Base-by-base conservation (phyloP, 148 eudicot species). In the Fallopia convolvulus region DNA sequence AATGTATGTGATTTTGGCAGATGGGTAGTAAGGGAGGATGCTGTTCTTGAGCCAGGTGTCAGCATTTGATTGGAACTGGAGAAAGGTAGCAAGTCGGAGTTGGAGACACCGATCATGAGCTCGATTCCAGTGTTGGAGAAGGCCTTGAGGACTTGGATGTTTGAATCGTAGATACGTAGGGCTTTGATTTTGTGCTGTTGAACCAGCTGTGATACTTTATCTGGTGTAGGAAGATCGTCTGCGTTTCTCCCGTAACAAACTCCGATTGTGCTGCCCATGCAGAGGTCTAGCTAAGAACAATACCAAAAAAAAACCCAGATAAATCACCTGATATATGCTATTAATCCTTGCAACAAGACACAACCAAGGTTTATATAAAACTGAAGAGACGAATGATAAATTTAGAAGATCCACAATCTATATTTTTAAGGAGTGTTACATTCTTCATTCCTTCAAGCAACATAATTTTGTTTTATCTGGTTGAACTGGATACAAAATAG, bases 201-300 rank as follows among this genome's bases (percentile, higher is more conserved):
- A 23, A 93, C 83, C 72, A 95, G 81, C 77, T 89, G 84, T 4
- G 87, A 91, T 2, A 85, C 99, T 79, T 91, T 91, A 77, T 95
- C 97, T 12, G 99, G 97, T 55, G 99, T 91, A 20, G 99, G 97
- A 60, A 95, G 97, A 76, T 95, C 99, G 75, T 95, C 99, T 8
- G 92, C 99, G 70, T 93, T 92, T 81, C 99, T 83, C 66, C 99
- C 97, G 56, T 95, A 95, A 81, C 99, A 95, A 76, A 95, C 74
- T 77, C 99, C 99, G 48, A 95, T 82, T 11, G 78, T 88, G 85
- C 93, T 91, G 33, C 89, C 94, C 20, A 47, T 77, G 77, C 93
- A 88, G 21, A 83, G 20, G 1, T 86, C 99, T 93, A 84, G 46
- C 9, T n/a, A 23, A 75, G 1, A 55, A 26, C 2, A 30, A 63